Evolutionary conservation across 2,329 filamentous ascomycete species (phyloP).

Genomic region (Colletotrichum echinochloae): DNA sequence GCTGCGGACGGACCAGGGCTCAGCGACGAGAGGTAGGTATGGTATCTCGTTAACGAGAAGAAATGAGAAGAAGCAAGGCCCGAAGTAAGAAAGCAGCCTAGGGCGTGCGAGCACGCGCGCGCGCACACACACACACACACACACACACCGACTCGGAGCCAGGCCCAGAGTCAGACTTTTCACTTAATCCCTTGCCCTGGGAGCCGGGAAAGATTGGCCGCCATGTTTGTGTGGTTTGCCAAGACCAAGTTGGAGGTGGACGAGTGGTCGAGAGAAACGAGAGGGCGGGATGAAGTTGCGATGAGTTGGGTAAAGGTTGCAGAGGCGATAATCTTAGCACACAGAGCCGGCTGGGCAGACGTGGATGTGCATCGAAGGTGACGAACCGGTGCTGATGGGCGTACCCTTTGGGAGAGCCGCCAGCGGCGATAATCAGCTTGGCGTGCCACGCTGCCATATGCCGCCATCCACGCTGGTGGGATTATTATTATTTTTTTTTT

Average conservation of each 20-base stretch:
- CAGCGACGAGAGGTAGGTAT: slow-evolving; percentile 13
- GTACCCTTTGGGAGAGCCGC: background rate
- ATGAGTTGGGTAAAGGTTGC: slow-evolving; percentile 20
- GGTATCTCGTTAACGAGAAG: slow-evolving; percentile 31
- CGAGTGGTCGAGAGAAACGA: slow-evolving; percentile 27
- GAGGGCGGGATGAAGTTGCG: slow-evolving; percentile 29
- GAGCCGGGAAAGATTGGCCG: slow-evolving; percentile 17
- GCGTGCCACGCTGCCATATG: slow-evolving; percentile 21
- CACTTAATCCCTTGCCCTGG: slow-evolving; percentile 8
- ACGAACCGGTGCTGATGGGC: slow-evolving; percentile 18
- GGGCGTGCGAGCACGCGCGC: background rate
- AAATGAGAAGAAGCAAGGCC: slow-evolving; percentile 38
- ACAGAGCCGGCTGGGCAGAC: slow-evolving; percentile 38
- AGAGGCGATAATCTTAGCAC: slow-evolving; percentile 22
- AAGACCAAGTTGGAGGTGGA: slow-evolving; percentile 29
- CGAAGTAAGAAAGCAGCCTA: slow-evolving; percentile 11
- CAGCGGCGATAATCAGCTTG: slow-evolving; percentile 35
- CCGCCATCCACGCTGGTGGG: slow-evolving; percentile 31
- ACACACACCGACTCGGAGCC: slow-evolving; percentile 30
- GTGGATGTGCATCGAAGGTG: slow-evolving; percentile 27
- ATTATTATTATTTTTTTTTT: background rate
- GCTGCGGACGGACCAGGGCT: slow-evolving; percentile 22
- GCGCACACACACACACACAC: background rate
- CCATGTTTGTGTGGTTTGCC: slow-evolving; percentile 30
- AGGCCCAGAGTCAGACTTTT: slow-evolving; percentile 15